Percentiles rank a stretch among this genome's conserved stretches.
Evolutionary conservation across 148 eudicot genomes (phyloP).

Genomic region (Hydrangea macrophylla): DNA sequence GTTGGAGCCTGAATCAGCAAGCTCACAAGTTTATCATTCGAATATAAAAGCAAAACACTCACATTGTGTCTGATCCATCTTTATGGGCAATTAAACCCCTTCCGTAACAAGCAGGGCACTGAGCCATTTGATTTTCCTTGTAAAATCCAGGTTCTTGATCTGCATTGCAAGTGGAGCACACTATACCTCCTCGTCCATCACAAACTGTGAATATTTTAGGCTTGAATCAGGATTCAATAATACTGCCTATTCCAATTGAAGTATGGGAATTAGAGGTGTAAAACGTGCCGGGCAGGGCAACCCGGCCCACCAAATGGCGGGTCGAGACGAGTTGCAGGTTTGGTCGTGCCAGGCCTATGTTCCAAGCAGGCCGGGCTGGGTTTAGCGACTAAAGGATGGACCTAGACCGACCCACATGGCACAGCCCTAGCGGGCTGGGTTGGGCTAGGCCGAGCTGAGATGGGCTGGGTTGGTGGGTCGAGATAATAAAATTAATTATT

Average conservation of each 20-base stretch:
- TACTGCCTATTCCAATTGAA: background rate
- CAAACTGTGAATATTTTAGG: conserved; percentile 46
- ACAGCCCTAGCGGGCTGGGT: too few species aligned
- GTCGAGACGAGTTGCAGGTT: too few species aligned
- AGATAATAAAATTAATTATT: too few species aligned
- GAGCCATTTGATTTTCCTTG: conserved; percentile 70
- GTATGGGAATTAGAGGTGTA: too few species aligned
- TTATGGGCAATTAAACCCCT: conserved; percentile 92
- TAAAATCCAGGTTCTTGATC: conserved; percentile 82
- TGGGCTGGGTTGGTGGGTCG: too few species aligned
- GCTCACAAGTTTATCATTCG: background rate
- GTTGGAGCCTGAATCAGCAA: background rate
- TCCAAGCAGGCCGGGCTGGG: too few species aligned
- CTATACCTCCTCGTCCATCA: conserved; percentile 65
- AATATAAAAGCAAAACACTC: conserved; percentile 20
- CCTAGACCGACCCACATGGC: too few species aligned
- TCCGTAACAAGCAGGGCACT: conserved; percentile 73
- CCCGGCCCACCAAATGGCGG: too few species aligned
- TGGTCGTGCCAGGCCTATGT: too few species aligned
- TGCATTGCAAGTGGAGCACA: conserved; percentile 80
- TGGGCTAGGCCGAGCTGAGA: too few species aligned
- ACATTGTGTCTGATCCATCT: conserved; percentile 97
- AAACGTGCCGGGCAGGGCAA: too few species aligned
- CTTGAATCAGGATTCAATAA: conserved; percentile 17
- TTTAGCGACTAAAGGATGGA: too few species aligned